These are phyloP conservation scores for Apiotrichum siamense DNA, from an alignment of 1,284 basidiomycete species.

Conservation along the genomic window DNA sequence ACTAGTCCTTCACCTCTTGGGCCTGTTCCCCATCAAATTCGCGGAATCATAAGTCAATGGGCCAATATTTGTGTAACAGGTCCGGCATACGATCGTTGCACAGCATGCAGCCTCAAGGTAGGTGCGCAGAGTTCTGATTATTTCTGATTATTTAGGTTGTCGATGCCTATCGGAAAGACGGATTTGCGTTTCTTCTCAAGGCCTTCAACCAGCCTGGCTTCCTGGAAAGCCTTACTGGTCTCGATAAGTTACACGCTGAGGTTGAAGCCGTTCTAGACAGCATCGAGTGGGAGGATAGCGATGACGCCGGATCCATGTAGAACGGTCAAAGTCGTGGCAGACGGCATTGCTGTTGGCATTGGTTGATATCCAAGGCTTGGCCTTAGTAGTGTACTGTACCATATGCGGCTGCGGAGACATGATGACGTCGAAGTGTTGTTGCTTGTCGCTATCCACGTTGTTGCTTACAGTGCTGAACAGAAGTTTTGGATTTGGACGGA, in stretches of 20 bases:
- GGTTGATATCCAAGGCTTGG: no score
- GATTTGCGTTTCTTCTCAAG: slow-evolving; percentile 69
- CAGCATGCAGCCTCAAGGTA: slow-evolving; percentile 78
- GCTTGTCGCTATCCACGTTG: no score
- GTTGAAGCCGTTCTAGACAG: slow-evolving; percentile 44
- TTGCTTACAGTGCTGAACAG: no score
- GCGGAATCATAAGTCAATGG: slow-evolving; percentile 84
- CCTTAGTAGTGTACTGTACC: no score
- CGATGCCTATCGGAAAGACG: slow-evolving; percentile 64
- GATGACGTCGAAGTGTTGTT: no score
- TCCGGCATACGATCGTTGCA: slow-evolving; percentile 79
- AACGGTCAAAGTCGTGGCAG: no score
- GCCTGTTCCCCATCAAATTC: slow-evolving; percentile 84
- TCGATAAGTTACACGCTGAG: slow-evolving; percentile 76
- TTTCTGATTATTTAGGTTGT: slow-evolving; percentile 56
- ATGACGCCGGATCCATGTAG: neutral
- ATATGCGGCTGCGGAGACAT: no score
- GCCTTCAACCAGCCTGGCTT: slow-evolving; percentile 82
- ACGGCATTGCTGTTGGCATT: no score
- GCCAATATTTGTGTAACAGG: slow-evolving; percentile 75
- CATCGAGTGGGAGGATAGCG: slow-evolving; percentile 21
- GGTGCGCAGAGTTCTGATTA: slow-evolving; percentile 27
- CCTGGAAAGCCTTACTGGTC: slow-evolving; percentile 73
- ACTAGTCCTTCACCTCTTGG: slow-evolving; percentile 61
- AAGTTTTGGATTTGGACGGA: no score